Conservation (phyloP, 2,329 filamentous ascomycete genomes). For the Incumbomyces delicatus region DNA sequence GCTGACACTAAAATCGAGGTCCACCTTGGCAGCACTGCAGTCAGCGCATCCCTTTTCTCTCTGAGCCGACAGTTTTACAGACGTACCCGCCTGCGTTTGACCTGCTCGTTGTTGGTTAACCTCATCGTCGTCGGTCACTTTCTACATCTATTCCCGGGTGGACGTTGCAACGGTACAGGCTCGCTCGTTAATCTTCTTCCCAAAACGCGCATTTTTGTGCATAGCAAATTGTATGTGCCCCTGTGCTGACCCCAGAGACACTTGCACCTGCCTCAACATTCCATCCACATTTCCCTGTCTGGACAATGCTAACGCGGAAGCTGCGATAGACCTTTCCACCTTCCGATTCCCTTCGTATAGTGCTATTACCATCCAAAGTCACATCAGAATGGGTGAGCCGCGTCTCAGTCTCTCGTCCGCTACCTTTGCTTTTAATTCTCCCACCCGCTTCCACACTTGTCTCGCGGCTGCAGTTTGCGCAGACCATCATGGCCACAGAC, state of each 20-base stretch:
- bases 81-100: neutral
- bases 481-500: neutral
- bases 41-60: slow-evolving; percentile 4
- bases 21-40: neutral
- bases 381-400: slow-evolving; percentile 9
- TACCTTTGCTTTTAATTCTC: neutral
- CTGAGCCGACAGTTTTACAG: slow-evolving; percentile 2
- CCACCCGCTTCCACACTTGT: neutral
- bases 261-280: neutral
- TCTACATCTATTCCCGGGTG: neutral
- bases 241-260: neutral
- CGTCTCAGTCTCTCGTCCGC: neutral
- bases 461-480: neutral
- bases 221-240: neutral
- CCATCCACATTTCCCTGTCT: neutral
- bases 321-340: slow-evolving; percentile 2
- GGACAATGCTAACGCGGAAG: slow-evolving; percentile 2
- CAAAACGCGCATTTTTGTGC: neutral
- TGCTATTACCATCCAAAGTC: too few relatives aligned
- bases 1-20: neutral
- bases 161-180: neutral
- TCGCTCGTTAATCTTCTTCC: slow-evolving; percentile 3
- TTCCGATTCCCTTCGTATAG: neutral
- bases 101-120: neutral
- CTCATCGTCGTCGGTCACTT: neutral